Evolutionary conservation across 768 basidiomycete genomes (phyloP), one percentile per base, ranked within the genome.

Genomic region (Amanita inopinata): DNA sequence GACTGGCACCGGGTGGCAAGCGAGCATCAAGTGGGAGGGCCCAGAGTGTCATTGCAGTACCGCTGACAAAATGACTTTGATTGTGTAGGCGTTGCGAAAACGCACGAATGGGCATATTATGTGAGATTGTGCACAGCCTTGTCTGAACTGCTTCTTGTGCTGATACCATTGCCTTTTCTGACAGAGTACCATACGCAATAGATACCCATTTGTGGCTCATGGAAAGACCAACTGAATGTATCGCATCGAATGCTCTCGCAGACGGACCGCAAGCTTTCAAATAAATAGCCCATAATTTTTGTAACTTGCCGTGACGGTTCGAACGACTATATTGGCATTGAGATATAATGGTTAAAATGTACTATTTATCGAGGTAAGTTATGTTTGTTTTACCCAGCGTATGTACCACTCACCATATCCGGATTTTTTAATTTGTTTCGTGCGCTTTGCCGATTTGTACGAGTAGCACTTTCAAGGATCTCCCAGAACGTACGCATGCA

Each of bases 131-230:
- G n/a, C n/a, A n/a, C n/a, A n/a, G n/a, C n/a, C n/a, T n/a, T n/a
- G n/a, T n/a, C n/a, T n/a, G n/a, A n/a, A n/a, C n/a, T n/a, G n/a
- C 3, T 59, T 37, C n/a, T 54, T 49, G 1, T 36, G n/a, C n/a
- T n/a, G n/a, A n/a, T n/a, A n/a, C 37, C 55, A 64, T 57, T 1
- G 49, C 45, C 5, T 40, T n/a, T 2, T 47, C 37, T 0, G 65
- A 63, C 3, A 65, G 56, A 2, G 49, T 20, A 3, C 33, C 53
- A 14, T 59, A 53, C 11, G 51, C 46, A 20, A 56, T 37, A 7
- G 49, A 43, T 1, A 60, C 54, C 64, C 65, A 66, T 36, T 61
- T 61, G 46, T 65, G 61, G 42, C 62, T 65, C 66, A 69, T 66
- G 0, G 59, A 60, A 17, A 70, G 45, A 2, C 55, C 61, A 17